Evolutionary conservation across 305 asterid genomes (phyloP), one percentile per base, ranked within the genome.

Genomic region (Fraxinus ornus): DNA sequence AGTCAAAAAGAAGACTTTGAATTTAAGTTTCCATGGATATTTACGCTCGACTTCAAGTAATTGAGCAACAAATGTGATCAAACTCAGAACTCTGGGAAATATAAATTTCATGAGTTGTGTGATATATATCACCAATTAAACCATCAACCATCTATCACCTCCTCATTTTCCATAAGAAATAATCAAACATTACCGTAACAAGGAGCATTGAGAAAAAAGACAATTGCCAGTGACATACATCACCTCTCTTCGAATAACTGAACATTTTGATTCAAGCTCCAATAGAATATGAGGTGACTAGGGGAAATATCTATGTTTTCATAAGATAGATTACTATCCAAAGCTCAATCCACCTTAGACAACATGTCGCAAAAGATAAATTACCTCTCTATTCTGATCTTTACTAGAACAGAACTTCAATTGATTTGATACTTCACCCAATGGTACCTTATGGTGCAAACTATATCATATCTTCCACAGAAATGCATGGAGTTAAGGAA

Each of bases 361-460:
- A 64, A 36, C 9, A 60, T 37, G 17, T 4, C 5, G 44, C 71
- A 52, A 13, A 5, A 49, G 79, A 7, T 7, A 47, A 36, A 68
- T 22, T 49, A 21, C 15, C 64, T 39, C 49, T 9, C 80, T 22
- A 30, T 76, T 75, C n/a, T 6, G 49, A 41, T 75, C 49, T n/a
- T 37, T 24, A 78, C 37, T 52, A 41, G 22, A 41, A 64, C 49
- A 76, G 24, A 64, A 64, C 78, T 80, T 33, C 57, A 35, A 76
- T 75, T 15, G 37, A 47, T 35, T 70, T 24, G 32, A 82, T 62
- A 12, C 15, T 19, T 39, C 79, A 55, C 47, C 80, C 13, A 36
- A 78, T 70, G 44, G 41, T 71, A 76, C 75, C 81, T 66, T 24
- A 52, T 5, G n/a, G 79, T 52, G 57, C 24, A 24, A 77, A 80